Conservation (phyloP, 345 rosid genomes). For the Physaria fendleri region DNA sequence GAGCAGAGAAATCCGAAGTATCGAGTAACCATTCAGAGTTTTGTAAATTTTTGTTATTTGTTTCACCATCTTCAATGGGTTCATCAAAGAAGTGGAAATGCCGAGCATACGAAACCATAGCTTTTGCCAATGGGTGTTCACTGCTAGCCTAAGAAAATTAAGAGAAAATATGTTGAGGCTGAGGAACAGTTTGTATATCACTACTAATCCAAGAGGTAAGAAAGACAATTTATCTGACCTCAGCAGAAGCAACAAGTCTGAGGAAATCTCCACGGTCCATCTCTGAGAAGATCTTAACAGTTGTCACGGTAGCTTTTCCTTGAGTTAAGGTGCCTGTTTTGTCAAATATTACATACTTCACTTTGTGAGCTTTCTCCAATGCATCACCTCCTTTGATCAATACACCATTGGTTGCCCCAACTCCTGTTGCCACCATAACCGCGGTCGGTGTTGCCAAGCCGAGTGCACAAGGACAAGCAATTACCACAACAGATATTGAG, state of each 20-base stretch:
- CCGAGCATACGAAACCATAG: conserved; percentile 76
- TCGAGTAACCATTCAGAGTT: conserved; percentile 70
- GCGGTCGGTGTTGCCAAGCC: conserved; percentile 99
- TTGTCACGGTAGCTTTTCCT: conserved; percentile 86
- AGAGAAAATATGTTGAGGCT: background rate
- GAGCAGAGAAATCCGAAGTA: conserved; percentile 61
- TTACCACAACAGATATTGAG: conserved; percentile 92
- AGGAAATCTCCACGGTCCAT: conserved; percentile 95
- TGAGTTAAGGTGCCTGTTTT: conserved; percentile 98
- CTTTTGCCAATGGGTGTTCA: conserved; percentile 93
- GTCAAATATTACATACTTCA: conserved; percentile 86
- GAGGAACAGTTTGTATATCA: too few species aligned
- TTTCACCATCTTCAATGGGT: conserved; percentile 39
- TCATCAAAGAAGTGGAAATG: conserved; percentile 91
- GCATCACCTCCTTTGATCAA: conserved; percentile 99
- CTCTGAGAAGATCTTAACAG: conserved; percentile 64
- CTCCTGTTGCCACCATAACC: conserved; percentile 99
- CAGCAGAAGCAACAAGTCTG: conserved; percentile 92
- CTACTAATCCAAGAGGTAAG: background rate
- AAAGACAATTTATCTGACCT: conserved; percentile 36
- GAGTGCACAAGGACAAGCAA: conserved; percentile 99
- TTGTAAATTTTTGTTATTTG: conserved; percentile 29
- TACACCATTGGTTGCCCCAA: conserved; percentile 97
- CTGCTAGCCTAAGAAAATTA: conserved; percentile 71
- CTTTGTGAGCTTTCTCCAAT: conserved; percentile 94